Percentiles rank a stretch among this genome's conserved stretches.
These are phyloP conservation scores for Helichrysum umbraculigerum DNA, from an alignment of 129 eudicot genomes.

Conservation along the genomic window DNA sequence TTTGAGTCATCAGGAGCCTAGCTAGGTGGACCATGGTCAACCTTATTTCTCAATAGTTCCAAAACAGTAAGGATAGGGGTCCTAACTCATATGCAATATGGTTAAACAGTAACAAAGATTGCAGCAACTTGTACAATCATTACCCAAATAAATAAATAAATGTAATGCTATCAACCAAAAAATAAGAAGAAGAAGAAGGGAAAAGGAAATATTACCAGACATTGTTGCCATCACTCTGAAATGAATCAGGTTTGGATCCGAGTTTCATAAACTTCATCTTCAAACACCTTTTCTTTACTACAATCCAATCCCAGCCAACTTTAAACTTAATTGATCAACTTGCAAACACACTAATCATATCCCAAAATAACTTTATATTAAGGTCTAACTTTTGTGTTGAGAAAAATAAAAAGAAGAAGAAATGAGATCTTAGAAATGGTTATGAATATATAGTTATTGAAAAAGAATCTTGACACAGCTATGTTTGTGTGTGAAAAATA, in stretches of 20 bases:
- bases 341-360: slow-evolving; percentile 19
- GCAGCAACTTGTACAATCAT: background rate
- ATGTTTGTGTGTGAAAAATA: slow-evolving; percentile 36
- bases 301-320: slow-evolving; percentile 18
- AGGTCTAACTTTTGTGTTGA: slow-evolving; percentile 33
- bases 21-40: background rate
- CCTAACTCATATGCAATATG: background rate
- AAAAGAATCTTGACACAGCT: slow-evolving; percentile 64
- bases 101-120: slow-evolving; percentile 11
- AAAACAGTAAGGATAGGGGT: slow-evolving; percentile 11
- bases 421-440: slow-evolving; percentile 55
- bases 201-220: slow-evolving; percentile 56
- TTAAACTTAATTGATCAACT: slow-evolving; percentile 29
- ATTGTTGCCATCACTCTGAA: slow-evolving; percentile 79
- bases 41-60: slow-evolving; percentile 11
- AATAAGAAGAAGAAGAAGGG: background rate
- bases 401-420: slow-evolving; percentile 27
- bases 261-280: slow-evolving; percentile 99
- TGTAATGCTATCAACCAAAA: background rate
- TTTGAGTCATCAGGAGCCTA: no score
- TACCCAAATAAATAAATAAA: background rate
- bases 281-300: slow-evolving; percentile 22
- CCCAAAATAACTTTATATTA: slow-evolving; percentile 29
- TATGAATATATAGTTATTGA: slow-evolving; percentile 52
- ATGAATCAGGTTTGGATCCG: slow-evolving; percentile 93